Evolutionary conservation across 1,284 basidiomycete species (phyloP).

Genomic region (Ganoderma lucidum): DNA sequence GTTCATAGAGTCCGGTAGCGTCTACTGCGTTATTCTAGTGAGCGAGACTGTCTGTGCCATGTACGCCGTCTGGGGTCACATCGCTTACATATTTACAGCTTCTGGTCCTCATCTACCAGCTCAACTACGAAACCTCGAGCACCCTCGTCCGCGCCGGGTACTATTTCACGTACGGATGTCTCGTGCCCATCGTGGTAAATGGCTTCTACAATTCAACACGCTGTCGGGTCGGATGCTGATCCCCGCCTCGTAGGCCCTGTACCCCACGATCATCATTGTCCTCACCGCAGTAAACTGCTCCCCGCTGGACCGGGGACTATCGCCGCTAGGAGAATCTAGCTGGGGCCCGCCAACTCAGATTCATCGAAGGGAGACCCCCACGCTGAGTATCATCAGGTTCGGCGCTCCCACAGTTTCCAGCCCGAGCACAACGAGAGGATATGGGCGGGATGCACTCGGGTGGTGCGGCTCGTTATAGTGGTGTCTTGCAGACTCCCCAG

Average conservation of each 20-base stretch:
- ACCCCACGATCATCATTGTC: constrained; percentile 11
- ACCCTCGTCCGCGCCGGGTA: constrained; percentile 2
- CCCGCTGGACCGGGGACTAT: neutral
- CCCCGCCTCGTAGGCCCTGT: neutral
- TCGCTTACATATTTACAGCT: neutral
- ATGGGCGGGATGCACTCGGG: neutral
- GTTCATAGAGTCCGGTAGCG: constrained; percentile 13
- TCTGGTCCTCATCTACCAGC: constrained; percentile 10
- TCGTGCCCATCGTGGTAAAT: constrained; percentile 17
- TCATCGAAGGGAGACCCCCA: neutral
- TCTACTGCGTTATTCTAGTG: constrained; percentile 18
- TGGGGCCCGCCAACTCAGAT: neutral
- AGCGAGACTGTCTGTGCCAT: neutral
- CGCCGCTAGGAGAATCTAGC: neutral
- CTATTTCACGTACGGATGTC: constrained; percentile 18
- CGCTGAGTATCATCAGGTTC: neutral
- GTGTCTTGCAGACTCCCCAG: no score
- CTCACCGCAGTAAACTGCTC: constrained; percentile 12
- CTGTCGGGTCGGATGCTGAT: neutral
- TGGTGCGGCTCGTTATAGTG: no score
- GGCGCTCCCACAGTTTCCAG: neutral
- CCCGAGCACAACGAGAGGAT: neutral
- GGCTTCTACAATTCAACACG: neutral
- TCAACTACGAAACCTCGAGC: neutral
- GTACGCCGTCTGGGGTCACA: neutral